These are phyloP conservation scores for Cephaloascus fragrans DNA, from an alignment of 805 yeast species.

Conservation along the genomic window DNA sequence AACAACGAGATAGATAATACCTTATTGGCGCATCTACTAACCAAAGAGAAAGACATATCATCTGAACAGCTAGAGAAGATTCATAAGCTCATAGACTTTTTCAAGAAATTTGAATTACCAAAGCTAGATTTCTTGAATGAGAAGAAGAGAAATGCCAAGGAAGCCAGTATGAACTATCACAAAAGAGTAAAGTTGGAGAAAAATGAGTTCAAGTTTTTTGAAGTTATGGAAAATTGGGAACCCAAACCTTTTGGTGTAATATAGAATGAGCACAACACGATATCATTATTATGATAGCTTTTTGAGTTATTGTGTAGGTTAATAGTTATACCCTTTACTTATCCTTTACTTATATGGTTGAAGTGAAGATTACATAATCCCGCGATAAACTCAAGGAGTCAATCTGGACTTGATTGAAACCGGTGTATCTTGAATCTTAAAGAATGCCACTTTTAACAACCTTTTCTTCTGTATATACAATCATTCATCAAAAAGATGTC, in stretches of 20 bases:
- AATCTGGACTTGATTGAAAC: too few species aligned
- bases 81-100: not conserved
- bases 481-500: too few species aligned
- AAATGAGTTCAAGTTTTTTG: constrained; percentile 13
- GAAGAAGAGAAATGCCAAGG: constrained; percentile 4
- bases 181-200: constrained; percentile 6
- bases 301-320: too few species aligned
- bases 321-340: too few species aligned
- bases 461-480: too few species aligned
- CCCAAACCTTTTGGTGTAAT: constrained; percentile 46
- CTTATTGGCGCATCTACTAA: constrained; percentile 3
- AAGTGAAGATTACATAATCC: too few species aligned
- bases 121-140: constrained; percentile 5
- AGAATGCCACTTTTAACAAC: too few species aligned
- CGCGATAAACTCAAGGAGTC: too few species aligned
- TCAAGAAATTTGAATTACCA: not conserved
- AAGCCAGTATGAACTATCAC: constrained; percentile 4
- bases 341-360: too few species aligned
- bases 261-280: too few species aligned
- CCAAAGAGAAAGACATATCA: constrained; percentile 18
- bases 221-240: constrained; percentile 29
- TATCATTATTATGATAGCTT: too few species aligned
- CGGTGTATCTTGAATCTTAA: too few species aligned
- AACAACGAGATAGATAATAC: constrained; percentile 1
- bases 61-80: constrained; percentile 8